phyloP scores from a whole-genome alignment of 2,329 filamentous ascomycete genomes.

The Aschersonia sp. region DNA sequence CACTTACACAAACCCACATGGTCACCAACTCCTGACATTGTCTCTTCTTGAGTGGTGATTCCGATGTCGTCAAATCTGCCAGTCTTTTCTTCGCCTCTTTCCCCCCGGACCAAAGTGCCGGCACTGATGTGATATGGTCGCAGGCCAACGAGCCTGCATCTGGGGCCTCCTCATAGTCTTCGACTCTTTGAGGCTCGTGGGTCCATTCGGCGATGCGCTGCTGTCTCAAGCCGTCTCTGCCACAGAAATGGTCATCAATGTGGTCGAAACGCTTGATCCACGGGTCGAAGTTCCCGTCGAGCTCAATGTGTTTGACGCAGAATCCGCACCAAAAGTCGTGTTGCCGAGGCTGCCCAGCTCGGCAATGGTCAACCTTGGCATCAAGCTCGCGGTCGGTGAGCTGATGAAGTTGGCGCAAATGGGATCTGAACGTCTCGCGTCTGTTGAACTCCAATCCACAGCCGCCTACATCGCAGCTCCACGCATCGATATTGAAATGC shows the following conservation, averaged over 20 bases:
- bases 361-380: slow-evolving; percentile 33
- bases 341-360: slow-evolving; percentile 50
- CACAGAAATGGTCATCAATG: slow-evolving; percentile 58
- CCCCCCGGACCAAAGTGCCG: not conserved
- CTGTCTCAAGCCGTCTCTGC: slow-evolving; percentile 23
- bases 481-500: slow-evolving; percentile 58
- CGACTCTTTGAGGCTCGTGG: slow-evolving; percentile 10
- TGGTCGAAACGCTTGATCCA: slow-evolving; percentile 50
- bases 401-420: slow-evolving; percentile 35
- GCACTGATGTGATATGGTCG: not conserved
- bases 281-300: slow-evolving; percentile 27
- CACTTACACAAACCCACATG: slow-evolving; percentile 4
- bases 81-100: not conserved
- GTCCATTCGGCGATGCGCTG: slow-evolving; percentile 43
- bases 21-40: not conserved
- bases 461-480: slow-evolving; percentile 45
- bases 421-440: slow-evolving; percentile 42
- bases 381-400: slow-evolving; percentile 18
- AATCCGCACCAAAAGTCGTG: slow-evolving; percentile 79
- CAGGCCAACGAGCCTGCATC: not conserved
- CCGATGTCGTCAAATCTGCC: not conserved
- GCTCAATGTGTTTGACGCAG: slow-evolving; percentile 43
- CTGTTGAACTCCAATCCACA: slow-evolving; percentile 49
- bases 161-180: not conserved
- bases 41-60: not conserved